Evolutionary conservation across 495 filamentous ascomycete genomes (phyloP), one percentile per base, ranked within the genome.

Genomic region (Neurospora sp.): DNA sequence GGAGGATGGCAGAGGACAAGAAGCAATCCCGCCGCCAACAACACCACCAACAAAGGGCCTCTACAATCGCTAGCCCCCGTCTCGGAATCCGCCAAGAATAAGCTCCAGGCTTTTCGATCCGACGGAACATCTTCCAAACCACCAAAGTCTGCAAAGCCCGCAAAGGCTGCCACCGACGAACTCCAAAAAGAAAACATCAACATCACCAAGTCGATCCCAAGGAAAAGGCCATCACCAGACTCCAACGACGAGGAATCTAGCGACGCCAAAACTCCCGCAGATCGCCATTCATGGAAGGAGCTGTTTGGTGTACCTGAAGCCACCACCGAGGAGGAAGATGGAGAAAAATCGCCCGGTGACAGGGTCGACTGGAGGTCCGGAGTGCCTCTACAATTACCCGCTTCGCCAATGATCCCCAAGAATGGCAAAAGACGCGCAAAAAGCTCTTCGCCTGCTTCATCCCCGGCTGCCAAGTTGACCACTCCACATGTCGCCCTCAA

Each of bases 381-480:
- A 31, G 12, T 65, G 14, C 53, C 53, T 16, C 31, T 65, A 65
- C 27, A 65, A 35, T 2, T 65, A 18, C 77, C 78, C 78, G 84
- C 70, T 79, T 88, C 84, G 61, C 87, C 83, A 68, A 82, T 84
- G 41, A 77, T 82, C 74, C 74, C 78, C 70, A 81, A 87, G 76
- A 84, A 83, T 65, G 81, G 88, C 76, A 85, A 83, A 73, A 97
- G 97, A 80, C 87, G 94, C 69, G 90, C 91, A 4, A 86, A 90
- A 78, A 94, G 91, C 80, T 96, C 94, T 8, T 94, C 94, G 10
- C 92, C 93, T 0, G 82, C 85, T n/a, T 90, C 90, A 18, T 93
- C 93, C 9, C 91, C 94, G 5, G 75, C 78, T 0, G 42, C 77
- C 45, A 76, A 81, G 39, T 68, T 76, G 6, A 69, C 71, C 31